A percentile compares a stretch with the other conserved stretches of the same genome.
These are phyloP conservation scores for Penicillium polonicum DNA, from an alignment of 2,329 filamentous ascomycete genomes.

Conservation along the genomic window DNA sequence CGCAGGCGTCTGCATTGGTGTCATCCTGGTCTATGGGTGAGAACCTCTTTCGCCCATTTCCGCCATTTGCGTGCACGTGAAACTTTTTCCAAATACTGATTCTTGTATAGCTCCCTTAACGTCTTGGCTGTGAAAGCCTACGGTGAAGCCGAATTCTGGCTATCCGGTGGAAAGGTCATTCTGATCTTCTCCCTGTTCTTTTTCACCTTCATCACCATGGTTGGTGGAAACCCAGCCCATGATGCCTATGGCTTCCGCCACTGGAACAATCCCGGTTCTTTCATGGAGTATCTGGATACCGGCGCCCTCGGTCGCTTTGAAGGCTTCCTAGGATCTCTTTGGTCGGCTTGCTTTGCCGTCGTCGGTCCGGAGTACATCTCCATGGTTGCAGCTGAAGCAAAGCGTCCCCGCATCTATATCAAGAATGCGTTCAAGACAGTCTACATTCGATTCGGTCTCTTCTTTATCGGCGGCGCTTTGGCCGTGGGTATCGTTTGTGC, in stretches of 20 bases:
- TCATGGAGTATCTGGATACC: slow-evolving; percentile 60
- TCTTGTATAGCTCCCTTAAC: slow-evolving; percentile 55
- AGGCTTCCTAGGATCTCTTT: slow-evolving; percentile 64
- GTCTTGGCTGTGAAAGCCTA: slow-evolving; percentile 68
- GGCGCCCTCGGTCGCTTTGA: slow-evolving; percentile 59
- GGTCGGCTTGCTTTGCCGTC: slow-evolving; percentile 66
- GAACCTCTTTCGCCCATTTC: background rate
- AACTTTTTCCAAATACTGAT: background rate
- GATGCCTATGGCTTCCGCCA: slow-evolving; percentile 70
- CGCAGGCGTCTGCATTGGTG: slow-evolving; percentile 34
- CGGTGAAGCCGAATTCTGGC: slow-evolving; percentile 58
- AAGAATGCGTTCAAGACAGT: slow-evolving; percentile 73
- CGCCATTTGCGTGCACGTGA: background rate
- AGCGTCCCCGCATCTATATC: slow-evolving; percentile 66
- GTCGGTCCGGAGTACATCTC: slow-evolving; percentile 64
- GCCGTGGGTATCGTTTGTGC: slow-evolving; percentile 68
- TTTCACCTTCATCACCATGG: slow-evolving; percentile 77
- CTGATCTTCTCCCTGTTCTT: slow-evolving; percentile 66
- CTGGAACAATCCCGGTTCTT: slow-evolving; percentile 62
- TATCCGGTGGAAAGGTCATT: slow-evolving; percentile 61
- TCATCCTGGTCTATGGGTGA: slow-evolving; percentile 31
- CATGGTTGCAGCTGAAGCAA: slow-evolving; percentile 63
- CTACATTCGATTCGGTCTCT: slow-evolving; percentile 71
- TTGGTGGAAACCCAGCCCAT: slow-evolving; percentile 71
- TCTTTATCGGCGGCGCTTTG: slow-evolving; percentile 71